Conservation (phyloP, 345 rosid genomes). For the Acer yangbiense region DNA sequence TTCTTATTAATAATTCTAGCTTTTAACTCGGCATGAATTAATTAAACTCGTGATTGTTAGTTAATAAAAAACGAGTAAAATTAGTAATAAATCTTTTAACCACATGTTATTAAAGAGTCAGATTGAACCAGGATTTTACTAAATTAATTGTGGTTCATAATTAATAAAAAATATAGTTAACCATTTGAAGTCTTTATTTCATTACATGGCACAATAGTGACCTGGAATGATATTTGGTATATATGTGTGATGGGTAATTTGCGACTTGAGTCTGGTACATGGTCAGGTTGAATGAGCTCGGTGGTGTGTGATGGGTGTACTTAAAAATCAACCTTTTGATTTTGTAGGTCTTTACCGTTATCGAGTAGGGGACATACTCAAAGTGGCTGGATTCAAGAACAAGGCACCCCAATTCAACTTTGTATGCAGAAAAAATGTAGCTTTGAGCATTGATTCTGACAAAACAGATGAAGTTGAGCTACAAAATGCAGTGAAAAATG, state of each 20-base stretch:
- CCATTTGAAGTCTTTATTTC: neutral
- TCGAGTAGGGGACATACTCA: slow-evolving; percentile 56
- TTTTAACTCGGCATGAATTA: neutral
- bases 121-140: neutral
- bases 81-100: neutral
- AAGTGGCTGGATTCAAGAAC: slow-evolving; percentile 60
- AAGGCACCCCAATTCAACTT: slow-evolving; percentile 57
- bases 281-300: too few species aligned
- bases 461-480: slow-evolving; percentile 61
- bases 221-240: neutral
- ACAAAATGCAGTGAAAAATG: slow-evolving; percentile 51
- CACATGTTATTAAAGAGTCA: neutral
- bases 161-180: neutral
- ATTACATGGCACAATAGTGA: neutral
- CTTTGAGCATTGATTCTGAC: slow-evolving; percentile 51
- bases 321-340: neutral
- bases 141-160: neutral
- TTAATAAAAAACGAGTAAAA: too few species aligned
- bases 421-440: slow-evolving; percentile 56
- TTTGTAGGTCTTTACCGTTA: slow-evolving; percentile 54
- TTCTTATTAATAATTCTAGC: neutral
- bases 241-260: neutral
- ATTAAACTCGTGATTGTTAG: neutral
- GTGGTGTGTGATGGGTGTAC: neutral
- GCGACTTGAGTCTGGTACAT: too few species aligned